phyloP scores from a whole-genome alignment of 371 early-diverging fungal genomes.

The Mycotypha africana region DNA sequence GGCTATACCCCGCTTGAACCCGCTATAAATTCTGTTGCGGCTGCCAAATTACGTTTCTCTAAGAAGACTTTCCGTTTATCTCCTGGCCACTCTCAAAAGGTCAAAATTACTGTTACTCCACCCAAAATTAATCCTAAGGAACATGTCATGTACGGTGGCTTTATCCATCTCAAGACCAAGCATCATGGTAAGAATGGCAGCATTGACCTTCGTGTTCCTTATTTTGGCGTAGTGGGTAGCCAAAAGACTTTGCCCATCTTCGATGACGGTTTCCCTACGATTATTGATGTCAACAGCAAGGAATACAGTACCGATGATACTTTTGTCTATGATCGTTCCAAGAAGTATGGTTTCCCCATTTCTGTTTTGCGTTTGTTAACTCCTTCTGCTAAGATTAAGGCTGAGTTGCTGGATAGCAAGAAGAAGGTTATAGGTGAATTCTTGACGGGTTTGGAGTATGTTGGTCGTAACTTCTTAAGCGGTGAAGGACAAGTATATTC shows the following conservation, averaged over 20 bases:
- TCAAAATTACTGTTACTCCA: conserved; percentile 39
- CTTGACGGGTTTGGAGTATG: conserved; percentile 10
- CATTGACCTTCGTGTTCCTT: conserved; percentile 41
- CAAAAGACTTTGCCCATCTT: conserved; percentile 30
- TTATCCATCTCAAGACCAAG: conserved; percentile 17
- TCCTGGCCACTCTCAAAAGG: conserved; percentile 34
- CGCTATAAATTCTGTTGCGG: conserved; percentile 15
- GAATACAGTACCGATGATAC: conserved; percentile 17
- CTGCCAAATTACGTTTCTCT: conserved; percentile 32
- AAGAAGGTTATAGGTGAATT: conserved; percentile 15
- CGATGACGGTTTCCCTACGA: conserved; percentile 11
- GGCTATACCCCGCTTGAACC: conserved; percentile 30
- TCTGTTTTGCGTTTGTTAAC: conserved; percentile 27
- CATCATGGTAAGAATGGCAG: conserved; percentile 6
- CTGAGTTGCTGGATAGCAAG: conserved; percentile 19
- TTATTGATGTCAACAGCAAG: conserved; percentile 6
- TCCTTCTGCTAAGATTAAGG: conserved; percentile 18
- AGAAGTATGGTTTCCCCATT: conserved; percentile 4
- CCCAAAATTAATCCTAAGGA: conserved; percentile 34
- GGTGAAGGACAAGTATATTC: background rate
- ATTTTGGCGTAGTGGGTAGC: conserved; percentile 50
- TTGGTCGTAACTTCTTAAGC: conserved; percentile 20
- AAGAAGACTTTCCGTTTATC: conserved; percentile 24
- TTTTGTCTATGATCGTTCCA: conserved; percentile 18
- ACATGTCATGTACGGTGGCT: conserved; percentile 35